A percentile compares a stretch with the other conserved stretches of the same genome.
phyloP scores from a whole-genome alignment of 2,329 filamentous ascomycete species.

The Colletotrichum chlorophyti region DNA sequence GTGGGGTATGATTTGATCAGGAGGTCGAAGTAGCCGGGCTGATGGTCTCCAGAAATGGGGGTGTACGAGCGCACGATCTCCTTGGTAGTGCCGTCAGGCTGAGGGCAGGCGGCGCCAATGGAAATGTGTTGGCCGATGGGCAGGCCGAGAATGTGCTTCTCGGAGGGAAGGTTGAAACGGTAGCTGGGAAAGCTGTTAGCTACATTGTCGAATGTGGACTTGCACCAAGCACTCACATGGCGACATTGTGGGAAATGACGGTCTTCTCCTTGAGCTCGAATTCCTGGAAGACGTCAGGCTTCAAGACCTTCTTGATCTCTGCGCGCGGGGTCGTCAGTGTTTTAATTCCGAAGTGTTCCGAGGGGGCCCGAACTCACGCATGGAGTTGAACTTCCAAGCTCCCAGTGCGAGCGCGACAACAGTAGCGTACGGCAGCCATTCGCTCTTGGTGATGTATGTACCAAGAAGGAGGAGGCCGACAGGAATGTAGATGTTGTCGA shows the following conservation, averaged over 20 bases:
- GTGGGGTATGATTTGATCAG: slow-evolving; percentile 98
- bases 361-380: slow-evolving; percentile 61
- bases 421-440: slow-evolving; percentile 77
- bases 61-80: slow-evolving; percentile 93
- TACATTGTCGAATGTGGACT: background rate
- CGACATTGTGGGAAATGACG: slow-evolving; percentile 95
- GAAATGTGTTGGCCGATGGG: slow-evolving; percentile 99
- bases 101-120: slow-evolving; percentile 77
- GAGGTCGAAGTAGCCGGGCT: slow-evolving; percentile 92
- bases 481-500: slow-evolving; percentile 85
- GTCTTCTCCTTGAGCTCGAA: slow-evolving; percentile 96
- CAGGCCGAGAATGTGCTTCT: slow-evolving; percentile 85
- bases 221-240: slow-evolving; percentile 70
- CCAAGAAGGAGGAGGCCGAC: slow-evolving; percentile 80
- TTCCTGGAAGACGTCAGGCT: slow-evolving; percentile 86
- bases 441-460: slow-evolving; percentile 77
- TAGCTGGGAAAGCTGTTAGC: slow-evolving; percentile 63
- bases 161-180: slow-evolving; percentile 84
- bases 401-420: slow-evolving; percentile 71
- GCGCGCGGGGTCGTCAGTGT: slow-evolving; percentile 27
- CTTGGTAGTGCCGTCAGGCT: slow-evolving; percentile 75
- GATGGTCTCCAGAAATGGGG: slow-evolving; percentile 87
- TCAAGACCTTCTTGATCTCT: slow-evolving; percentile 84
- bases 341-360: slow-evolving; percentile 15
- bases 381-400: slow-evolving; percentile 73